These are phyloP conservation scores for Amphibolis antarctica DNA, from an alignment of 106 monocot genomes.

Conservation along the genomic window DNA sequence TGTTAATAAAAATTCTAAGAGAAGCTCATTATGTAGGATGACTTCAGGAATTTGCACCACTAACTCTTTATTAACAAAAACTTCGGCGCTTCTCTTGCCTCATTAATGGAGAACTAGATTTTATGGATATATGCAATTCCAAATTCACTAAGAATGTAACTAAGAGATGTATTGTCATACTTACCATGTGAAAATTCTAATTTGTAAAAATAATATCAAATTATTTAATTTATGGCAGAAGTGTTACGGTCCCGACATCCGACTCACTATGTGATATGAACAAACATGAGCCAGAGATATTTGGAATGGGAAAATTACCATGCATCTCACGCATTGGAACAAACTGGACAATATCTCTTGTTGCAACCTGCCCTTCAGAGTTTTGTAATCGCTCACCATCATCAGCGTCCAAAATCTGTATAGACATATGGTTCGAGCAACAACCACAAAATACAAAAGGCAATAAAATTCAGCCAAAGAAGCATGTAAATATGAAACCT, in stretches of 20 bases:
- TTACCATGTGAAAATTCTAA: not conserved
- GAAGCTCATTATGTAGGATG: not conserved
- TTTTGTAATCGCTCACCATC: slow-evolving; percentile 64
- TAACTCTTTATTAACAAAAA: not conserved
- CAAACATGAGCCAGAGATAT: not conserved
- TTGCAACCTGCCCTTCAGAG: slow-evolving; percentile 53
- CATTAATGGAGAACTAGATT: not conserved
- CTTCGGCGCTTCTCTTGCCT: not conserved
- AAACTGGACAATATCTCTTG: slow-evolving; percentile 94
- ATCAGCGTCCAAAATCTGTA: slow-evolving; percentile 75
- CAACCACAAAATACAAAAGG: not conserved
- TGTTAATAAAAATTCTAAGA: not conserved
- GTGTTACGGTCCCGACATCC: not conserved
- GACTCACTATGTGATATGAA: not conserved
- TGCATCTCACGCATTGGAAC: slow-evolving; percentile 72
- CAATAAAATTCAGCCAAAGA: not conserved
- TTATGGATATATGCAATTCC: not conserved
- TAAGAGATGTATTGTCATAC: not conserved
- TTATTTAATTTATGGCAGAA: not conserved
- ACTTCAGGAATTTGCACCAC: not conserved
- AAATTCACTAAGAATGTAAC: not conserved
- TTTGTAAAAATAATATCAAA: not conserved
- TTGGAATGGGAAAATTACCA: slow-evolving; percentile 25
- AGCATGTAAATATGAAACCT: not conserved
- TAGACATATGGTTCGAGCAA: not conserved